Evolutionary conservation across 805 yeast genomes (phyloP).

Genomic region (Ogataea chonburiensis): DNA sequence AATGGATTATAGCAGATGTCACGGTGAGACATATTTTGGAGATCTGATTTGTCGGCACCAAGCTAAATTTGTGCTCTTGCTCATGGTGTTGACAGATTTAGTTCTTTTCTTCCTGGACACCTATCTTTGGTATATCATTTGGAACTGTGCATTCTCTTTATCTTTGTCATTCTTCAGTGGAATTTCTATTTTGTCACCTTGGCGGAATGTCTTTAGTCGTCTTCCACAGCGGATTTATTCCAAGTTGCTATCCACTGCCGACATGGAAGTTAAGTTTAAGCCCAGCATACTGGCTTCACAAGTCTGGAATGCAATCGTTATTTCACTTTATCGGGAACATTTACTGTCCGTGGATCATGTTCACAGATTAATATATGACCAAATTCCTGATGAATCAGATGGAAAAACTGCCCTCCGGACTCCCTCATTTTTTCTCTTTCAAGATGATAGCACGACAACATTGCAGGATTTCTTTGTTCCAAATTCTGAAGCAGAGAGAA

Average conservation of each 20-base stretch:
- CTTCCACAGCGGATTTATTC: constrained; percentile 51
- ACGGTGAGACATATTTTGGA: constrained; percentile 43
- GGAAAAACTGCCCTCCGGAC: constrained; percentile 34
- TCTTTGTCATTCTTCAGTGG: constrained; percentile 51
- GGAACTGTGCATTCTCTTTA: constrained; percentile 52
- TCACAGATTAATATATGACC: constrained; percentile 34
- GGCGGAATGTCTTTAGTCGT: constrained; percentile 54
- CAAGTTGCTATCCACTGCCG: constrained; percentile 44
- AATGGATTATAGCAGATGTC: constrained; percentile 43
- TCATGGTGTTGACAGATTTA: constrained; percentile 45
- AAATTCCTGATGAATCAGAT: constrained; percentile 52
- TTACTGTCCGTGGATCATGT: constrained; percentile 50
- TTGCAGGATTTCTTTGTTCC: constrained; percentile 42
- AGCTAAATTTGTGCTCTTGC: constrained; percentile 39
- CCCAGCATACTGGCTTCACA: constrained; percentile 42
- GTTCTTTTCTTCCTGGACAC: constrained; percentile 54
- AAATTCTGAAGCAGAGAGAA: constrained; percentile 49
- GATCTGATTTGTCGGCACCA: constrained; percentile 43
- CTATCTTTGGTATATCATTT: constrained; percentile 56
- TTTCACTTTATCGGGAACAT: constrained; percentile 56
- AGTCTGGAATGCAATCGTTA: constrained; percentile 54
- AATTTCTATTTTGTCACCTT: constrained; percentile 54
- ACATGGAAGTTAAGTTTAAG: constrained; percentile 44
- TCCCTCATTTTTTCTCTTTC: constrained; percentile 48
- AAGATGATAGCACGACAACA: constrained; percentile 44